Base-by-base conservation (phyloP, 495 filamentous ascomycete genomes). In the Trichoderma gamsii region DNA sequence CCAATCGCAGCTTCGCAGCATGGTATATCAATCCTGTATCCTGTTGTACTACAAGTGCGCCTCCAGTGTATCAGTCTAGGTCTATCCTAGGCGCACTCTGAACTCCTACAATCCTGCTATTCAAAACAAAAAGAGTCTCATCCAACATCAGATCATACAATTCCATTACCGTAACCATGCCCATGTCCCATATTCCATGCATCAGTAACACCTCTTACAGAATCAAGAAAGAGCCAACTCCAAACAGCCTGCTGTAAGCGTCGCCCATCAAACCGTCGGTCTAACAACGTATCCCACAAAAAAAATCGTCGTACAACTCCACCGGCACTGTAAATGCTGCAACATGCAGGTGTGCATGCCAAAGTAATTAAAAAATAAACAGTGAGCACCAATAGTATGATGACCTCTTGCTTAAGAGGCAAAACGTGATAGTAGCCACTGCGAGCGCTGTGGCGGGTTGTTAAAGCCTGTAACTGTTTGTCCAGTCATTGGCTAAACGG, bases 81-180 rank as follows among this genome's bases (percentile, higher is more conserved):
- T 56, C 51, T 56, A 56, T 21, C 21, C 51, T n/a, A 56, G 21
- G n/a, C 21, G 51, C 51, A 56, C 51, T 56, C 25, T 56, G n/a
- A n/a, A n/a, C 21, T n/a, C 51, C 3, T 2, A 11, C 51, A 56
- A 9, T 16, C 51, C 51, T 21, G 16, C 21, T 5, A 56, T n/a
- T 12, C 43, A 46, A 46, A n/a, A n/a, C n/a, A 3, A 56, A 56
- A 56, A 56, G 3, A 56, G 21, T n/a, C 18, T 56, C 51, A 11
- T 56, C 43, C 43, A 46, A 2, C 43, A 56, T 56, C 25, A 6
- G 15, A 38, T 38, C 51, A 25, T 56, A 25, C 21, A 56, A n/a
- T 56, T 56, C 51, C 51, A 56, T 46, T 7, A 38, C 35, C 35
- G 35, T 38, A 38, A 9, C 7, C 35, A 9, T 46, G 12, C 43